These are phyloP conservation scores for Aspergillus panamensis DNA, from an alignment of 495 filamentous ascomycete genomes.

Conservation along the genomic window DNA sequence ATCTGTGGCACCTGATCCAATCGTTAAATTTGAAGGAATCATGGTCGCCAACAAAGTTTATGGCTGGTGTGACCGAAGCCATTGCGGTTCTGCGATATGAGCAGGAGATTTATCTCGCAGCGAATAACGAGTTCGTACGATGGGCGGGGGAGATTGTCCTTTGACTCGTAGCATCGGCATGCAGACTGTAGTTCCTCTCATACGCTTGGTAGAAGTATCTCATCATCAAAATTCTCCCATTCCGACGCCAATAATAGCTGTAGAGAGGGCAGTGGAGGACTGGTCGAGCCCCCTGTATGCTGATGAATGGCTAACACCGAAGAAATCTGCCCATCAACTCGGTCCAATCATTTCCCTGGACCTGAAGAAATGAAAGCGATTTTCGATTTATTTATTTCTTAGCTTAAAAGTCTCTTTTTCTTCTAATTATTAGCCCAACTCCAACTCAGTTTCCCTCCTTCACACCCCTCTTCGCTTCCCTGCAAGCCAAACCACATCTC, in stretches of 20 bases:
- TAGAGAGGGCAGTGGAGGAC: not conserved
- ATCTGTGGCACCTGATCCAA: not conserved
- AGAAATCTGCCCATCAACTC: not conserved
- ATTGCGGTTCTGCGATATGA: constrained; percentile 11
- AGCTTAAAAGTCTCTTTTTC: not conserved
- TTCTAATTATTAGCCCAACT: not conserved
- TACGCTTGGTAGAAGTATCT: not conserved
- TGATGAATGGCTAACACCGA: not conserved
- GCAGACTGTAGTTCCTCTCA: not conserved
- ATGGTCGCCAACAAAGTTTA: constrained; percentile 3
- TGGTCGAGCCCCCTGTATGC: not conserved
- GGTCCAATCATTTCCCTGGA: not conserved
- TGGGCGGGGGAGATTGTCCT: not conserved
- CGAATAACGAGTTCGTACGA: constrained; percentile 1
- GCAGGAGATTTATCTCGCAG: not conserved
- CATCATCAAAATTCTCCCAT: not conserved
- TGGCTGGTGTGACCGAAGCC: constrained; percentile 20
- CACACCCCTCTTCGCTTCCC: constrained; percentile 26
- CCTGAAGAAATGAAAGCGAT: not conserved
- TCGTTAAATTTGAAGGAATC: constrained; percentile 4
- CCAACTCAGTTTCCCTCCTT: constrained; percentile 4
- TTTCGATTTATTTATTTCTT: not conserved
- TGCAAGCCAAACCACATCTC: constrained; percentile 41
- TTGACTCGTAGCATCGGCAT: not conserved
- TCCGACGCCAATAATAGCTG: not conserved